Percentiles rank a stretch among this genome's conserved stretches.
These are phyloP conservation scores for Circinella umbellata DNA, from an alignment of 371 early-diverging fungal species.

Conservation along the genomic window DNA sequence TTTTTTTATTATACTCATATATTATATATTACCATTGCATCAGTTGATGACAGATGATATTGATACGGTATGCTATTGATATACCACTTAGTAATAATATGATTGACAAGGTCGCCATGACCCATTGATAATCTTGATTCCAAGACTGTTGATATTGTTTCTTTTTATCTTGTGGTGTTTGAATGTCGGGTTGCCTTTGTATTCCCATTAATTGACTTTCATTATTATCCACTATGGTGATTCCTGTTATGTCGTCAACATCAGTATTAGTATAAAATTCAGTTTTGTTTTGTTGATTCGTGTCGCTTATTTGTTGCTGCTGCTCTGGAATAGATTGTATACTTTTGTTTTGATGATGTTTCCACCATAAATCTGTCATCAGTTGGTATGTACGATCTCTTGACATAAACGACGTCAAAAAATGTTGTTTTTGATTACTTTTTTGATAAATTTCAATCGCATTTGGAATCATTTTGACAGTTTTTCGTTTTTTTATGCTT, in stretches of 20 bases:
- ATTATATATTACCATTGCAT: not conserved
- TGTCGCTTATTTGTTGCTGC: too few species aligned
- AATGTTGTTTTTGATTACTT: slow-evolving; percentile 69
- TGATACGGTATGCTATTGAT: not conserved
- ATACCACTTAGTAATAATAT: not conserved
- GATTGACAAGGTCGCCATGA: not conserved
- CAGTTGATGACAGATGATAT: not conserved
- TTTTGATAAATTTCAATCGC: slow-evolving; percentile 78
- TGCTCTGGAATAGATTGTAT: not conserved
- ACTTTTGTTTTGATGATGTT: not conserved
- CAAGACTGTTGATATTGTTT: too few species aligned
- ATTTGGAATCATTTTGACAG: slow-evolving; percentile 84
- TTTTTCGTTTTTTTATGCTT: slow-evolving; percentile 76
- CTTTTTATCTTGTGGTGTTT: too few species aligned
- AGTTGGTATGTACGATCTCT: slow-evolving; percentile 76
- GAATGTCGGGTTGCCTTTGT: too few species aligned
- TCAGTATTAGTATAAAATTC: too few species aligned
- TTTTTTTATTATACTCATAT: not conserved
- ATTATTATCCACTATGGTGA: too few species aligned
- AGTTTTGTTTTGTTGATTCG: too few species aligned
- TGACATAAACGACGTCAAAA: slow-evolving; percentile 81
- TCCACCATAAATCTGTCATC: slow-evolving; percentile 73
- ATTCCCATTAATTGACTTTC: too few species aligned
- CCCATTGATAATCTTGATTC: not conserved
- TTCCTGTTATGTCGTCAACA: too few species aligned